Conservation (phyloP, 1,139 yeast genomes). For the Eremothecium cymbalariae region DNA sequence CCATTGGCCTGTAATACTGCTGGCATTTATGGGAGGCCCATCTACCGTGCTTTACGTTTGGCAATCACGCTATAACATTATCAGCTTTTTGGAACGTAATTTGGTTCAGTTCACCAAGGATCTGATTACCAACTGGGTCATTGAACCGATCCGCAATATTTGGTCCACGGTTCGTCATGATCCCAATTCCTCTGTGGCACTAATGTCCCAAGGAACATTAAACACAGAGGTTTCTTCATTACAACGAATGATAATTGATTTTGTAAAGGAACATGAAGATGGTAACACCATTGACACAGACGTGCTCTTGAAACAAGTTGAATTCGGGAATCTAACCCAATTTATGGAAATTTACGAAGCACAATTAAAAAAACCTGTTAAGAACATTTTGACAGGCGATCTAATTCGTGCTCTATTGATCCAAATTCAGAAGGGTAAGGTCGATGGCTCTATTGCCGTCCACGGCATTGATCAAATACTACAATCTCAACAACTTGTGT, state of each 20-base stretch:
- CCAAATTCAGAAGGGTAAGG: constrained; percentile 90
- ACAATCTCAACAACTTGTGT: constrained; percentile 85
- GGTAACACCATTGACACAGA: constrained; percentile 16
- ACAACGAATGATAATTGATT: constrained; percentile 69
- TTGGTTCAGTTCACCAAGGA: constrained; percentile 57
- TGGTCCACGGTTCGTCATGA: constrained; percentile 78
- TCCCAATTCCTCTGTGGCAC: constrained; percentile 52
- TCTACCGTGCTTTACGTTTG: constrained; percentile 38
- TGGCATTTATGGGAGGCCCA: constrained; percentile 45
- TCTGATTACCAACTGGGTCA: constrained; percentile 73
- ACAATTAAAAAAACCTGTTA: constrained; percentile 64
- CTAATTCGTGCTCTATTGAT: constrained; percentile 70
- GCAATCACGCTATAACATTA: constrained; percentile 45
- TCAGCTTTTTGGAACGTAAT: constrained; percentile 49
- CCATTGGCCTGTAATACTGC: constrained; percentile 57
- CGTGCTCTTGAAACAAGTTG: constrained; percentile 36
- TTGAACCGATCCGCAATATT: constrained; percentile 68
- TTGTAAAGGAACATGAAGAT: constrained; percentile 41
- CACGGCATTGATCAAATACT: constrained; percentile 84
- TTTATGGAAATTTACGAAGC: constrained; percentile 74
- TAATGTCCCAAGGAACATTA: constrained; percentile 72
- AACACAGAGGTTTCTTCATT: constrained; percentile 71
- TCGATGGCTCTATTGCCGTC: constrained; percentile 86
- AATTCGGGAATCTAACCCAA: constrained; percentile 67
- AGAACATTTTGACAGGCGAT: constrained; percentile 56